A percentile compares a stretch with the other conserved stretches of the same genome.
Conservation (phyloP, 164 flowering plant species). For the Umbellularia californica region DNA sequence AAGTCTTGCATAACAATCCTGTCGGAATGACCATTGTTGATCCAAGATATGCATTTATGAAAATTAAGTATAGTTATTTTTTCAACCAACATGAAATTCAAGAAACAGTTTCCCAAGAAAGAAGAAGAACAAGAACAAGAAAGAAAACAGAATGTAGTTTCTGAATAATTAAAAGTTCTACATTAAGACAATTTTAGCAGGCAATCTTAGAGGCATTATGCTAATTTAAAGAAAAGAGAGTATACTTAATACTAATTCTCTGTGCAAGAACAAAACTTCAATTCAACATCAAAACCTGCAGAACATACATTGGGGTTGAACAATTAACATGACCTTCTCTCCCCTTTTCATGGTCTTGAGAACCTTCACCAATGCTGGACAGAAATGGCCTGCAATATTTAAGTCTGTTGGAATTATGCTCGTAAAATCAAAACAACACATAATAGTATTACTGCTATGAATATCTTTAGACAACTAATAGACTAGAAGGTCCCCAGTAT, state of each 20-base stretch:
- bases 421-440: not conserved
- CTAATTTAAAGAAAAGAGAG: not conserved
- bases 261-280: not conserved
- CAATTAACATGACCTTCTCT: conserved; percentile 46
- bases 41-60: too few species aligned
- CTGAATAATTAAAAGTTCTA: too few species aligned
- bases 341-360: conserved; percentile 59
- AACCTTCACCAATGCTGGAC: conserved; percentile 53
- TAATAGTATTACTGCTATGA: too few species aligned
- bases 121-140: not conserved
- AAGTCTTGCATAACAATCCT: too few species aligned
- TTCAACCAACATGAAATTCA: not conserved
- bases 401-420: conserved; percentile 3
- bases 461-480: too few species aligned
- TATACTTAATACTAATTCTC: not conserved
- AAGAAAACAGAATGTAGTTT: not conserved
- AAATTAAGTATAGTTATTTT: not conserved
- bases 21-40: too few species aligned
- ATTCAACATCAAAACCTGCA: not conserved
- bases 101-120: not conserved
- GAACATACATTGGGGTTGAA: conserved; percentile 65
- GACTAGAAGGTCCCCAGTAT: not conserved
- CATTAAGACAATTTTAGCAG: not conserved
- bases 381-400: conserved; percentile 50
- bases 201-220: not conserved